phyloP scores from a whole-genome alignment of 2,329 filamentous ascomycete genomes.

The Cladosporium colombiae region DNA sequence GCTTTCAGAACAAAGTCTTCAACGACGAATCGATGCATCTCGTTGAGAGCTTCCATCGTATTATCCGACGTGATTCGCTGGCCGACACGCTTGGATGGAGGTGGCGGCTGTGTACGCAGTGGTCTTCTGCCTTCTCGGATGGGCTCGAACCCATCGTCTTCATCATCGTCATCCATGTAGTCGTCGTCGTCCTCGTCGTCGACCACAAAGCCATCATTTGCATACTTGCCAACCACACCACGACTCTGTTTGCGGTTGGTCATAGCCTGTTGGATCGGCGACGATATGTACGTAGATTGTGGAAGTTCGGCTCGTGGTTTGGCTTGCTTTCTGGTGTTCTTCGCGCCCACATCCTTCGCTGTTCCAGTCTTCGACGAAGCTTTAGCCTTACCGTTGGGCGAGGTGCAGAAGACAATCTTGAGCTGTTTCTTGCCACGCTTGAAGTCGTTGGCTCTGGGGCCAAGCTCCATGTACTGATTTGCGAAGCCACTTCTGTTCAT shows the following conservation, averaged over 20 bases:
- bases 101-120: slow-evolving; percentile 15
- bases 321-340: slow-evolving; percentile 29
- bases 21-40: slow-evolving; percentile 65
- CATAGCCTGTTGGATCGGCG: slow-evolving; percentile 55
- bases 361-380: slow-evolving; percentile 19
- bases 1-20: slow-evolving; percentile 65
- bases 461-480: slow-evolving; percentile 66
- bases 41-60: slow-evolving; percentile 55
- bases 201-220: slow-evolving; percentile 40
- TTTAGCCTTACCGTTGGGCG: slow-evolving; percentile 22
- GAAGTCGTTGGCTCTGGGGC: slow-evolving; percentile 50
- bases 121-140: slow-evolving; percentile 40
- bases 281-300: slow-evolving; percentile 67
- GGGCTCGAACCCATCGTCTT: slow-evolving; percentile 50
- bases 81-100: slow-evolving; percentile 44
- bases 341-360: slow-evolving; percentile 26
- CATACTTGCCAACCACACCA: slow-evolving; percentile 37
- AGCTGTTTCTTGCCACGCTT: slow-evolving; percentile 46
- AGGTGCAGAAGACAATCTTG: slow-evolving; percentile 54
- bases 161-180: slow-evolving; percentile 41
- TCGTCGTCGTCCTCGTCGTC: slow-evolving; percentile 46
- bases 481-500: slow-evolving; percentile 61
- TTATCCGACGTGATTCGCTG: slow-evolving; percentile 61
- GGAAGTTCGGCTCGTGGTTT: slow-evolving; percentile 33
- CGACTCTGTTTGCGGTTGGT: slow-evolving; percentile 30